These are phyloP conservation scores for Pulveroboletus frians DNA, from an alignment of 768 basidiomycete genomes.

Conservation along the genomic window DNA sequence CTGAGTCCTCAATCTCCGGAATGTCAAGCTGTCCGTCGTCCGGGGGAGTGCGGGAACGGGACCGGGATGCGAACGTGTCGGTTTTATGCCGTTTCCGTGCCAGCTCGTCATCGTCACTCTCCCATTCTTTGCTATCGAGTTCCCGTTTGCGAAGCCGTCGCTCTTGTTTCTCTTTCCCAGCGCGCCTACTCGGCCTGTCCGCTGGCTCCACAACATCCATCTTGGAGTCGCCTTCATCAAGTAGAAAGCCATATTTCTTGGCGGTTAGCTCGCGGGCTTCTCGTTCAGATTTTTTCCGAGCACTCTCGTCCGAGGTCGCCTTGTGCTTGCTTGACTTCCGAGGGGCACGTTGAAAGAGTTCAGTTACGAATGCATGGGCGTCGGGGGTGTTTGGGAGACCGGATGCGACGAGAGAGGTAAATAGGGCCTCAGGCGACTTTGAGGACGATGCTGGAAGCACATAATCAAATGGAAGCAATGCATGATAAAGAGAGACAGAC, in stretches of 20 bases:
- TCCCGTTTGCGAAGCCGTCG: constrained; percentile 76
- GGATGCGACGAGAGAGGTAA: constrained; percentile 63
- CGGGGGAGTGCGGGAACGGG: constrained; percentile 22
- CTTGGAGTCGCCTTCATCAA: constrained; percentile 75
- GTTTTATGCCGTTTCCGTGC: constrained; percentile 57
- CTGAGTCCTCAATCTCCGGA: constrained; percentile 75
- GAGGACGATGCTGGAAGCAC: constrained; percentile 57
- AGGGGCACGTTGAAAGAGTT: constrained; percentile 74
- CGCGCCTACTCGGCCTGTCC: constrained; percentile 22
- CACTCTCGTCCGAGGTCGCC: constrained; percentile 33
- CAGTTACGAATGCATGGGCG: constrained; percentile 71
- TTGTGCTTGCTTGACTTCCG: constrained; percentile 69
- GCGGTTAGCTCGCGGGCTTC: constrained; percentile 63
- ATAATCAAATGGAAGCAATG: neutral
- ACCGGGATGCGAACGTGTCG: constrained; percentile 33
- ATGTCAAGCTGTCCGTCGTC: constrained; percentile 39
- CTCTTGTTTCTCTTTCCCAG: constrained; percentile 50
- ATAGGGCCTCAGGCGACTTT: constrained; percentile 76
- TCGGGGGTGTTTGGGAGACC: constrained; percentile 81
- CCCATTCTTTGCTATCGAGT: constrained; percentile 78
- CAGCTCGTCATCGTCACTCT: constrained; percentile 84
- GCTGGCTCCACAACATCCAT: constrained; percentile 37
- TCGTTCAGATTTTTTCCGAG: constrained; percentile 67
- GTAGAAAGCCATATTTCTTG: constrained; percentile 73
- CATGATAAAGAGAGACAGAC: constrained; percentile 34